A percentile compares a stretch with the other conserved stretches of the same genome.
These are phyloP conservation scores for Trifolium pratense DNA, from an alignment of 306 rosid species.

Conservation along the genomic window DNA sequence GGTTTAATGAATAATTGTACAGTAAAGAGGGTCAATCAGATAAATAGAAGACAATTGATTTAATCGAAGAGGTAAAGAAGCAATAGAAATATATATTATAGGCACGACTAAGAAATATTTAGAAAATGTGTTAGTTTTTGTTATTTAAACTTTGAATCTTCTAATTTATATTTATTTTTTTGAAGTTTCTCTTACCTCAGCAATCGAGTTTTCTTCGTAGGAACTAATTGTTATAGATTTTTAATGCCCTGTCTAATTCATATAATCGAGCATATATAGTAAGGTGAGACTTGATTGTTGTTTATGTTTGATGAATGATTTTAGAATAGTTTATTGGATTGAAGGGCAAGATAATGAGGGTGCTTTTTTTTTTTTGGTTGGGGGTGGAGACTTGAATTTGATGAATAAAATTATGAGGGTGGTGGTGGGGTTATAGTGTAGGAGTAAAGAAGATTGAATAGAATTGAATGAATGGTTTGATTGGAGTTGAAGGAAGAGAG, in stretches of 20 bases:
- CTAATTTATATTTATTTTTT: too few relatives aligned
- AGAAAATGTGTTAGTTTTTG: too few relatives aligned
- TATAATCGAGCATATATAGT: too few relatives aligned
- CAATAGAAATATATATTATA: too few relatives aligned
- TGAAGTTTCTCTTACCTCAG: neutral
- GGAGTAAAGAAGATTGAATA: constrained; percentile 23
- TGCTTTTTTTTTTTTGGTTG: neutral
- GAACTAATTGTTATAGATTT: too few relatives aligned
- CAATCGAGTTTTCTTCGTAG: neutral
- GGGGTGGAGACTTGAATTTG: neutral
- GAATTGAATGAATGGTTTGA: neutral
- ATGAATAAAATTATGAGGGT: neutral
- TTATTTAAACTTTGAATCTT: too few relatives aligned
- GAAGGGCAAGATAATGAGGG: neutral
- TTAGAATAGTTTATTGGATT: neutral
- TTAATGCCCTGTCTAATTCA: too few relatives aligned
- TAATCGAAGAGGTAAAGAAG: too few relatives aligned
- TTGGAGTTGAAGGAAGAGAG: constrained; percentile 15
- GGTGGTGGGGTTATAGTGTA: neutral
- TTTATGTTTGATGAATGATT: neutral
- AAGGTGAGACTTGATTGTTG: neutral
- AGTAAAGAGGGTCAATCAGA: too few relatives aligned
- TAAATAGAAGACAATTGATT: neutral
- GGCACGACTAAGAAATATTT: neutral
- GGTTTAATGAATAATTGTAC: neutral